Percentiles rank a stretch among this genome's conserved stretches.
These are phyloP conservation scores for Tricholoma hemisulphureum DNA, from an alignment of 768 basidiomycete genomes.

Conservation along the genomic window DNA sequence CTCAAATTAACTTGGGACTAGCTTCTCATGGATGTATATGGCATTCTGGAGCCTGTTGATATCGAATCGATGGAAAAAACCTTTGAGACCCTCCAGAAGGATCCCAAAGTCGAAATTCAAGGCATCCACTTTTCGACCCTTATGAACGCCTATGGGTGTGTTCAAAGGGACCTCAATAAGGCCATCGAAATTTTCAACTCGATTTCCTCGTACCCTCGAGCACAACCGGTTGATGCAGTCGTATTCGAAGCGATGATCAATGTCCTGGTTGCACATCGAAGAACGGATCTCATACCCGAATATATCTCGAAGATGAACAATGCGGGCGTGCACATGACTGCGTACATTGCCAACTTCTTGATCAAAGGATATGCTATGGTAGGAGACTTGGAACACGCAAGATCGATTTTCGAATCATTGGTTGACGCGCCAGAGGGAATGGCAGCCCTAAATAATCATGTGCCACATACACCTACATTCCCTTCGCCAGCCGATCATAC, in stretches of 20 bases:
- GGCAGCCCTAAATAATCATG: slow-evolving; percentile 88
- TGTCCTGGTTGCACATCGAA: slow-evolving; percentile 74
- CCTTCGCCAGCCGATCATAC: slow-evolving; percentile 35
- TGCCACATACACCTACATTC: slow-evolving; percentile 54
- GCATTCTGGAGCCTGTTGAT: slow-evolving; percentile 81
- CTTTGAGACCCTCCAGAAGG: slow-evolving; percentile 56
- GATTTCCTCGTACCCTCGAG: slow-evolving; percentile 52
- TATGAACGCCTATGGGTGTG: slow-evolving; percentile 87
- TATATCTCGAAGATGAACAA: slow-evolving; percentile 63
- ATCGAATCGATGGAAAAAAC: slow-evolving; percentile 65
- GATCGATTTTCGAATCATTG: slow-evolving; percentile 77
- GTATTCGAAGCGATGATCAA: slow-evolving; percentile 90
- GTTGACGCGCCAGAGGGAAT: slow-evolving; percentile 79
- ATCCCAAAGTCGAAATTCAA: slow-evolving; percentile 42
- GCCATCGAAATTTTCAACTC: slow-evolving; percentile 78
- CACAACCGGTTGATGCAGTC: slow-evolving; percentile 72
- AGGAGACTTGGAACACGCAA: slow-evolving; percentile 68
- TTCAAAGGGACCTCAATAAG: slow-evolving; percentile 69
- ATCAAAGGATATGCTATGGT: slow-evolving; percentile 71
- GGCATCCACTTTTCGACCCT: slow-evolving; percentile 69
- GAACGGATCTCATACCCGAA: slow-evolving; percentile 70
- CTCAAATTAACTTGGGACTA: slow-evolving; percentile 27
- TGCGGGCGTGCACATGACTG: slow-evolving; percentile 81
- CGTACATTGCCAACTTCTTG: slow-evolving; percentile 89
- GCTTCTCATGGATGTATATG: slow-evolving; percentile 89